These are phyloP conservation scores for Usnea hakonensis DNA, from an alignment of 495 filamentous ascomycete genomes.

Conservation along the genomic window DNA sequence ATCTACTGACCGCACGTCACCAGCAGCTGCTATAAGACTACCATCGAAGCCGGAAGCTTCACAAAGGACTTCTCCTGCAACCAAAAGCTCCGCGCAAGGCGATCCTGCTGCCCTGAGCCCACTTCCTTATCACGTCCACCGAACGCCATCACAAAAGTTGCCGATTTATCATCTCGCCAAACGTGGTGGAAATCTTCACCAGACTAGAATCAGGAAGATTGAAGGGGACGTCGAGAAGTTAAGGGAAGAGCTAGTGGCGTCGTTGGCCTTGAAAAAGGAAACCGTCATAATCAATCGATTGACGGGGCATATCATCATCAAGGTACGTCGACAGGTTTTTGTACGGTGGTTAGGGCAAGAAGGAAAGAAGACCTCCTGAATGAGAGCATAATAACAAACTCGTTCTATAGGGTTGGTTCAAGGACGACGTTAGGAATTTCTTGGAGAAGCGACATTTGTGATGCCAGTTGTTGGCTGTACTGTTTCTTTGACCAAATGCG, in stretches of 20 bases:
- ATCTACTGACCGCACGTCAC: neutral
- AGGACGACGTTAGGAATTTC: conserved; percentile 42
- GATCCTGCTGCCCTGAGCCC: conserved; percentile 24
- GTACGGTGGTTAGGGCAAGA: neutral
- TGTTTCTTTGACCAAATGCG: conserved; percentile 10
- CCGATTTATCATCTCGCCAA: conserved; percentile 73
- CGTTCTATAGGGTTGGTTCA: conserved; percentile 41
- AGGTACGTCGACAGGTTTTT: conserved; percentile 35
- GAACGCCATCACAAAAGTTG: conserved; percentile 61
- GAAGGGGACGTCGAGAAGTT: conserved; percentile 60
- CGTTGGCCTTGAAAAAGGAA: conserved; percentile 38
- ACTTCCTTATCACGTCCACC: conserved; percentile 64
- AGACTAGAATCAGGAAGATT: conserved; percentile 70
- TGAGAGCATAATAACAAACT: conserved; percentile 1
- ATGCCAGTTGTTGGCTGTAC: conserved; percentile 1
- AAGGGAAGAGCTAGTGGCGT: conserved; percentile 40
- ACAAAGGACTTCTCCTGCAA: neutral
- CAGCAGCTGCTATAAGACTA: neutral
- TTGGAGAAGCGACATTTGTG: conserved; percentile 43
- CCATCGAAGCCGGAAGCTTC: neutral
- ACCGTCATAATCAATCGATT: conserved; percentile 49
- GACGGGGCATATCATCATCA: conserved; percentile 58
- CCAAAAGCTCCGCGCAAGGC: conserved; percentile 12
- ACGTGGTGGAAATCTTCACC: conserved; percentile 65
- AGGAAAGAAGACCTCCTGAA: neutral